These are phyloP conservation scores for Ophiosphaerella herpotricha DNA, from an alignment of 2,329 filamentous ascomycete species.

Conservation along the genomic window DNA sequence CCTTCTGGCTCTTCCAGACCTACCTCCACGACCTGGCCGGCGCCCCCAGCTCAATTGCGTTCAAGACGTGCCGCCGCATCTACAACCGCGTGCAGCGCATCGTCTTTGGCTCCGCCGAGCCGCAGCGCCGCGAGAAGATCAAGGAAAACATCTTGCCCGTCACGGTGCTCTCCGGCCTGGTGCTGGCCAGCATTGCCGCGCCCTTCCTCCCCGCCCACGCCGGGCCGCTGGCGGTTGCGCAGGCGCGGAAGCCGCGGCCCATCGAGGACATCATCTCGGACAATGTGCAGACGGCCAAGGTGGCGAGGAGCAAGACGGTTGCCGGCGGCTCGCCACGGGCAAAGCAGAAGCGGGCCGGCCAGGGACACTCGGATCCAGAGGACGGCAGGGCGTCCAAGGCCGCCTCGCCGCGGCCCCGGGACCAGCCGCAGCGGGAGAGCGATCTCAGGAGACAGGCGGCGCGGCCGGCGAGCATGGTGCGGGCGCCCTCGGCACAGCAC, in stretches of 20 bases:
- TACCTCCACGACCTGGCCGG: conserved; percentile 80
- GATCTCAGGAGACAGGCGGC: conserved; percentile 36
- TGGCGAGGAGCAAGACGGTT: conserved; percentile 72
- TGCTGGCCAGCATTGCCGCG: conserved; percentile 75
- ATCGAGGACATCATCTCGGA: conserved; percentile 66
- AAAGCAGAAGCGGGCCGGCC: conserved; percentile 48
- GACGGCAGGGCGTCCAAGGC: conserved; percentile 44
- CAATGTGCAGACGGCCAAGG: conserved; percentile 59
- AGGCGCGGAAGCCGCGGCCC: conserved; percentile 75
- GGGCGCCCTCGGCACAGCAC: conserved; percentile 38
- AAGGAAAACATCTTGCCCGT: conserved; percentile 81
- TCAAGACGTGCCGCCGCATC: conserved; percentile 80
- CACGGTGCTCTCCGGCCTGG: conserved; percentile 78
- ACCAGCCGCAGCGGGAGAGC: conserved; percentile 34
- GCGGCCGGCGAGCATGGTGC: conserved; percentile 23
- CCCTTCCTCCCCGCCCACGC: conserved; percentile 78
- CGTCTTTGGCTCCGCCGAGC: conserved; percentile 77
- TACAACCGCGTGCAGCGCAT: conserved; percentile 90
- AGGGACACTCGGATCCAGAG: conserved; percentile 45
- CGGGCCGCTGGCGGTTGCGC: conserved; percentile 78
- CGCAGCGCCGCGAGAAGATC: conserved; percentile 72
- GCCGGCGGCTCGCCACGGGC: conserved; percentile 51
- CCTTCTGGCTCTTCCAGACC: conserved; percentile 89
- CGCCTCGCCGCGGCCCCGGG: conserved; percentile 37
- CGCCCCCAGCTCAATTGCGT: conserved; percentile 75